These are phyloP conservation scores for Trypanosoma cruzi DNA, from an alignment of 208 protist species.

Conservation along the genomic window DNA sequence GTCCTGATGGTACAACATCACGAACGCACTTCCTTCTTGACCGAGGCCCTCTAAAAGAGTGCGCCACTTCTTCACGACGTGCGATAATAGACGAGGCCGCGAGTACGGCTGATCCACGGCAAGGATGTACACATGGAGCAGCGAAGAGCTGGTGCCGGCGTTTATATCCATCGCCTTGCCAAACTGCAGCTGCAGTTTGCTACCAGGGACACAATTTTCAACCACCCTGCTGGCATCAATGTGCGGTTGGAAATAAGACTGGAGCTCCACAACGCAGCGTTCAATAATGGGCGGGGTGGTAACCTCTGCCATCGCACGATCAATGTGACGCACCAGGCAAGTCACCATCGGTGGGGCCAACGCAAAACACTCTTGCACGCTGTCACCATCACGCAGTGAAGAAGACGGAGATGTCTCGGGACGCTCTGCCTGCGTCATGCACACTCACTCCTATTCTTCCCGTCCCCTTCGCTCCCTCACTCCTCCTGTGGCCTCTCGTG, in stretches of 20 bases:
- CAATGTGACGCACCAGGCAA: constrained; percentile 66
- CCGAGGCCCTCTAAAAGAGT: constrained; percentile 46
- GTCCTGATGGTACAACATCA: constrained; percentile 59
- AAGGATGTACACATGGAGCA: constrained; percentile 70
- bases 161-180: constrained; percentile 64
- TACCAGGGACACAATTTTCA: constrained; percentile 36
- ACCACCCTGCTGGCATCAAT: constrained; percentile 25
- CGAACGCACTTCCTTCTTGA: constrained; percentile 47
- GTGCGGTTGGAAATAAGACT: constrained; percentile 41
- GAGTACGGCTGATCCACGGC: constrained; percentile 56
- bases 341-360: constrained; percentile 55
- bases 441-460: not conserved
- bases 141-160: constrained; percentile 34
- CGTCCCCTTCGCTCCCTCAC: not conserved
- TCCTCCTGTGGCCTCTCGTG: not conserved
- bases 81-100: constrained; percentile 42
- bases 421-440: not conserved
- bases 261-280: constrained; percentile 58
- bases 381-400: not conserved
- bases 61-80: constrained; percentile 63
- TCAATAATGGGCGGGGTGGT: constrained; percentile 63
- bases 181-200: constrained; percentile 57
- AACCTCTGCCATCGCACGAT: constrained; percentile 40
- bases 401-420: not conserved
- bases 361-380: constrained; percentile 27